Evolutionary conservation across 495 filamentous ascomycete genomes (phyloP).

Genomic region (Neurospora cerealis): DNA sequence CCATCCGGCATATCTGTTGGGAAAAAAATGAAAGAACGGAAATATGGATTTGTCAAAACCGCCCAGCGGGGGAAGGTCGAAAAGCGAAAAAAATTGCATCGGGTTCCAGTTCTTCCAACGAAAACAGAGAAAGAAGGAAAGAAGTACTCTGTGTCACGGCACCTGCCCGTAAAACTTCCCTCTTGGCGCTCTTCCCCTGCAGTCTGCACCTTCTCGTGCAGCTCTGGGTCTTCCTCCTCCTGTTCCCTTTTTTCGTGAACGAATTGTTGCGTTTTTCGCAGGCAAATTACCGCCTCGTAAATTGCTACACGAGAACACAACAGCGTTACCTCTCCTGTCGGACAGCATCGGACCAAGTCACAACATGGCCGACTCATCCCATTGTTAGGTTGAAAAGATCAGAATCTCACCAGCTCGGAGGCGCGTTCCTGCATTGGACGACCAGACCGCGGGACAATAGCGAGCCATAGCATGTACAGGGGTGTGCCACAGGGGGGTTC

Average conservation of each 20-base stretch:
- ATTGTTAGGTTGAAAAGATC: neutral
- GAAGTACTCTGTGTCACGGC: neutral
- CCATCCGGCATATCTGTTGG: neutral
- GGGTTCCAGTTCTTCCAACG: neutral
- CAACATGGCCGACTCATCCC: neutral
- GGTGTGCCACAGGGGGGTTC: neutral
- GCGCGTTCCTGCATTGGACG: neutral
- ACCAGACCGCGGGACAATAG: neutral
- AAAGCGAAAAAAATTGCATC: neutral
- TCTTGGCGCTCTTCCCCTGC: neutral
- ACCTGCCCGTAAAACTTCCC: neutral
- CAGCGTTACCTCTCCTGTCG: neutral
- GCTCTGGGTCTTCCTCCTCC: neutral
- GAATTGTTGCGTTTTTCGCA: neutral
- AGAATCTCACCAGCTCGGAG: neutral
- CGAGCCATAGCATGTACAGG: neutral
- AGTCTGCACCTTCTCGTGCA: neutral
- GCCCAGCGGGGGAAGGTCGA: neutral
- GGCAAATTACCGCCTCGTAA: neutral
- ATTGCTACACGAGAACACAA: neutral
- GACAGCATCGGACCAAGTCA: neutral
- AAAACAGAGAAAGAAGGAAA: neutral
- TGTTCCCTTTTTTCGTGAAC: neutral
- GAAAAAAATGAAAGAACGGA: neutral
- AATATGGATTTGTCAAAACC: neutral